phyloP scores from a whole-genome alignment of 495 filamentous ascomycete species.

The Hypoxylon lenormandii region DNA sequence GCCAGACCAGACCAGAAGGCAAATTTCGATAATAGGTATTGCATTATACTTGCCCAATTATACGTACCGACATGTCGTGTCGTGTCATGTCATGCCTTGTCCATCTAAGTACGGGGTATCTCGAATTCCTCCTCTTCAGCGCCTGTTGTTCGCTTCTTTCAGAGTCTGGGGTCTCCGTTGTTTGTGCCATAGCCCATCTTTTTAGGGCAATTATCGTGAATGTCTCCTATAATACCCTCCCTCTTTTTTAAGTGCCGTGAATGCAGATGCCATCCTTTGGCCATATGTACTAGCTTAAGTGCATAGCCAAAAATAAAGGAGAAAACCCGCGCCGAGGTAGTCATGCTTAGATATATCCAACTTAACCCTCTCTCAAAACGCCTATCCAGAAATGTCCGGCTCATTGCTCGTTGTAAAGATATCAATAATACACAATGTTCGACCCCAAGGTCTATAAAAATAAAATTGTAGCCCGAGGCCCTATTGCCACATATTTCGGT shows the following conservation, averaged over 20 bases:
- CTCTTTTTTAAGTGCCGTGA: conserved; percentile 17
- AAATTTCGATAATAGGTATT: conserved; percentile 24
- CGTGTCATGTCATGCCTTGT: conserved; percentile 4
- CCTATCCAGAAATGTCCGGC: conserved; percentile 17
- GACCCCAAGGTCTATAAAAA: conserved; percentile 5
- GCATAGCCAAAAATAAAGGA: conserved; percentile 6
- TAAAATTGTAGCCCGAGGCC: neutral
- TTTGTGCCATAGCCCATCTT: conserved; percentile 16
- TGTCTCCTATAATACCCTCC: conserved; percentile 12
- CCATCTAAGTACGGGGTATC: conserved; percentile 43
- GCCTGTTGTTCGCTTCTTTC: conserved; percentile 32
- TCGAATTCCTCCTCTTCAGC: conserved; percentile 22
- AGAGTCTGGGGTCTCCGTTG: conserved; percentile 24
- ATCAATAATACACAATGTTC: conserved; percentile 29
- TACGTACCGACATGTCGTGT: conserved; percentile 16
- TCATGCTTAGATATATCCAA: conserved; percentile 30
- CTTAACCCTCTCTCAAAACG: conserved; percentile 19
- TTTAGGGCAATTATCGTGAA: conserved; percentile 27
- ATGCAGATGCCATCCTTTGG: conserved; percentile 37
- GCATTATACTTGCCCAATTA: conserved; percentile 30
- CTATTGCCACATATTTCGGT: conserved; percentile 43
- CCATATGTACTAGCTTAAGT: conserved; percentile 6
- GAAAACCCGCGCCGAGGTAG: conserved; percentile 30
- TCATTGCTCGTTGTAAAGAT: conserved; percentile 16
- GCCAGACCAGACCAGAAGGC: conserved; percentile 17